A percentile compares a stretch with the other conserved stretches of the same genome.
These are phyloP conservation scores for Datisca glomerata DNA, from an alignment of 306 rosid species.

Conservation along the genomic window DNA sequence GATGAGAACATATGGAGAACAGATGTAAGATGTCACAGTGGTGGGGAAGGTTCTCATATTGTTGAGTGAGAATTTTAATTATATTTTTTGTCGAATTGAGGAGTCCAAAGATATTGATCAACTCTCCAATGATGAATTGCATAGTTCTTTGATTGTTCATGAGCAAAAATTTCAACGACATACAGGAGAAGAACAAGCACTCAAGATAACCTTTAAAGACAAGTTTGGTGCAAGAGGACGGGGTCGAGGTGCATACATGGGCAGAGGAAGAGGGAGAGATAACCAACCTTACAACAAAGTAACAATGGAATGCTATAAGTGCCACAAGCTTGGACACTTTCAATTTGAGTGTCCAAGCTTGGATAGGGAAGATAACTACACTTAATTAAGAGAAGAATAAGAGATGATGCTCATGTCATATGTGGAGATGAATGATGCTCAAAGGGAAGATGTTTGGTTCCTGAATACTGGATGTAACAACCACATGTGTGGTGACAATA, in stretches of 20 bases:
- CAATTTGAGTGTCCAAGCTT: slow-evolving; percentile 3
- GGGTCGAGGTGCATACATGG: slow-evolving; percentile 1
- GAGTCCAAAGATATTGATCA: not conserved
- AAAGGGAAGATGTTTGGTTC: slow-evolving; percentile 11
- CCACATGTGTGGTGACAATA: not conserved
- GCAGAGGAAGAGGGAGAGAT: slow-evolving; percentile 9
- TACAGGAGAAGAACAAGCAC: not conserved
- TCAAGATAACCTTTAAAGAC: not conserved
- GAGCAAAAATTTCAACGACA: not conserved
- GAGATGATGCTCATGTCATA: slow-evolving; percentile 10
- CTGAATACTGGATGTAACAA: slow-evolving; percentile 5
- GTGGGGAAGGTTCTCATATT: not conserved
- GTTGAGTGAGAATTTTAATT: not conserved
- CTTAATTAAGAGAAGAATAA: slow-evolving; percentile 4
- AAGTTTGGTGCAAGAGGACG: slow-evolving; percentile 6
- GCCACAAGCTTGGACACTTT: slow-evolving; percentile 8
- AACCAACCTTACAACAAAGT: not conserved
- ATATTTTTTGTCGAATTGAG: not conserved
- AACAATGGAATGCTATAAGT: slow-evolving; percentile 6
- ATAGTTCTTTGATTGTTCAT: not conserved
- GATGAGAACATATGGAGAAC: slow-evolving; percentile 5
- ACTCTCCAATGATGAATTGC: not conserved
- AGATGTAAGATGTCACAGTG: slow-evolving; percentile 1
- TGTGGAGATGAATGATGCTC: not conserved
- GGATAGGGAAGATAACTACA: slow-evolving; percentile 4